These are phyloP conservation scores for Colletotrichum sp. DNA, from an alignment of 2,329 filamentous ascomycete species.

Conservation along the genomic window DNA sequence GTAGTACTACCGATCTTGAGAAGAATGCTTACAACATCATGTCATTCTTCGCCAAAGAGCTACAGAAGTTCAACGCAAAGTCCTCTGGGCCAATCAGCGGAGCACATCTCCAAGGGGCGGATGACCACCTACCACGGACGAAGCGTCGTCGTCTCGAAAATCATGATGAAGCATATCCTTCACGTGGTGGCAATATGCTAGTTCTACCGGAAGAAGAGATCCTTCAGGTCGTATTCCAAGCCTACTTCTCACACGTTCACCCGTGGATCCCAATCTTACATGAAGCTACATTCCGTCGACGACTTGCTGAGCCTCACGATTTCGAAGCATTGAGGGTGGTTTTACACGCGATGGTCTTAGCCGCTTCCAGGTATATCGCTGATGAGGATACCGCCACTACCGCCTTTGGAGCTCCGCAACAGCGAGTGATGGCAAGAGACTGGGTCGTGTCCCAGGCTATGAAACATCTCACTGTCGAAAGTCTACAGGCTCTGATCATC, in stretches of 20 bases:
- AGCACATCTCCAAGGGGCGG: neutral
- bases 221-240: slow-evolving; percentile 29
- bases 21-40: slow-evolving; percentile 16
- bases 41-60: slow-evolving; percentile 12
- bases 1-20: neutral
- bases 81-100: neutral
- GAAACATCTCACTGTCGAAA: slow-evolving; percentile 37
- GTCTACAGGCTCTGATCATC: slow-evolving; percentile 39
- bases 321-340: slow-evolving; percentile 31
- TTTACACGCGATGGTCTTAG: slow-evolving; percentile 37
- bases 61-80: neutral
- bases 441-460: slow-evolving; percentile 33
- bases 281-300: slow-evolving; percentile 30
- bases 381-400: slow-evolving; percentile 23
- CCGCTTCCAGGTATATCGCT: slow-evolving; percentile 30
- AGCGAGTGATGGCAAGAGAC: slow-evolving; percentile 6
- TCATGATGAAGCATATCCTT: neutral
- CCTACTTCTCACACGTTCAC: slow-evolving; percentile 40
- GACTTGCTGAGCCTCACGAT: slow-evolving; percentile 26
- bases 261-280: slow-evolving; percentile 45
- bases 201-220: slow-evolving; percentile 12
- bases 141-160: neutral
- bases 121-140: accelerated
- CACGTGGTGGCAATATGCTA: neutral
- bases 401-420: neutral